Conservation (phyloP, 2,329 filamentous ascomycete genomes). For the Verticillium tricorpus region DNA sequence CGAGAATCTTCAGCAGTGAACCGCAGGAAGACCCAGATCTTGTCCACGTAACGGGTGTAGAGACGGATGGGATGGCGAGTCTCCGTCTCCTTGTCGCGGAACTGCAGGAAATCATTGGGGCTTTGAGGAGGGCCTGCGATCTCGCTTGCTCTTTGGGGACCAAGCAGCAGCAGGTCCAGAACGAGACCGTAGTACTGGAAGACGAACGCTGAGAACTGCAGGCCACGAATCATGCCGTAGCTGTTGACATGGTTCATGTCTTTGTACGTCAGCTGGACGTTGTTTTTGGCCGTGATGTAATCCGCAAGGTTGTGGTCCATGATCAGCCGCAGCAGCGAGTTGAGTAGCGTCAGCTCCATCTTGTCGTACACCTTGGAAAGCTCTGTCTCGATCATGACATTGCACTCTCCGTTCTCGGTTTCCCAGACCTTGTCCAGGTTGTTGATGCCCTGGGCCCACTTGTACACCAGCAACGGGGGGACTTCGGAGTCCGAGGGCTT, state of each 20-base stretch:
- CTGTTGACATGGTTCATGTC: constrained; percentile 99
- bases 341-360: constrained; percentile 93
- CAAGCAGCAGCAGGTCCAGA: constrained; percentile 85
- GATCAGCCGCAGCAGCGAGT: constrained; percentile 86
- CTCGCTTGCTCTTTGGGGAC: constrained; percentile 93
- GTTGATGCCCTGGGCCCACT: constrained; percentile 99
- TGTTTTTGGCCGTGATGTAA: constrained; percentile 99
- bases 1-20: constrained; percentile 92
- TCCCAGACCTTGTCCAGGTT: constrained; percentile 96
- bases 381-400: constrained; percentile 97
- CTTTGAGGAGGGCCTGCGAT: constrained; percentile 91
- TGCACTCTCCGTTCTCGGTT: constrained; percentile 88
- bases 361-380: constrained; percentile 99
- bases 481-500: constrained; percentile 98
- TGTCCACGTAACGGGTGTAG: constrained; percentile 98
- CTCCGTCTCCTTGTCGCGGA: constrained; percentile 88
- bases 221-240: constrained; percentile 95
- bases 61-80: constrained; percentile 90
- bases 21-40: constrained; percentile 95
- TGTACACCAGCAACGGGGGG: constrained; percentile 89
- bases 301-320: constrained; percentile 99
- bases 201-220: constrained; percentile 97
- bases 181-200: constrained; percentile 99
- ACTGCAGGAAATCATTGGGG: constrained; percentile 97
- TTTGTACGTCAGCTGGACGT: constrained; percentile 98